A percentile compares a stretch with the other conserved stretches of the same genome.
These are phyloP conservation scores for Gynochthodes officinalis DNA, from an alignment of 257 asterid species.

Conservation along the genomic window DNA sequence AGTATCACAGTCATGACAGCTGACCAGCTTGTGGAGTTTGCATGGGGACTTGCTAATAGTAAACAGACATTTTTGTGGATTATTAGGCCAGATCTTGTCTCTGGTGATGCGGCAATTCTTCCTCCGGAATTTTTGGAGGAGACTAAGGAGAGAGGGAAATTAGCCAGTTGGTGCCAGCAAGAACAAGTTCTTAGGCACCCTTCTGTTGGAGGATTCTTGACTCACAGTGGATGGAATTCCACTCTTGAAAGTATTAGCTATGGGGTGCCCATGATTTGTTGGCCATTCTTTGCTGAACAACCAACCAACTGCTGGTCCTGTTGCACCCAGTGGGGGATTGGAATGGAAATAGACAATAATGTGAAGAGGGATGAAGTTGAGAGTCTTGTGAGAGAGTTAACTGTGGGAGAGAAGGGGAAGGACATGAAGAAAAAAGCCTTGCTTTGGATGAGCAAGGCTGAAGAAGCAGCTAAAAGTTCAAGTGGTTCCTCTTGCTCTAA, in stretches of 20 bases:
- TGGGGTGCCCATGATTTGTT: slow-evolving; percentile 13
- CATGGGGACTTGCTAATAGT: not conserved
- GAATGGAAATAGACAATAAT: slow-evolving; percentile 1
- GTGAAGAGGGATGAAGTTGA: not conserved
- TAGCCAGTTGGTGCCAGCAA: slow-evolving; percentile 17
- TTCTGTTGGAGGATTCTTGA: slow-evolving; percentile 11
- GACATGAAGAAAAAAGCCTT: not conserved
- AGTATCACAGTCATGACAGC: not conserved
- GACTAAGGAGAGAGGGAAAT: slow-evolving; percentile 1
- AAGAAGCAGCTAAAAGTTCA: not conserved
- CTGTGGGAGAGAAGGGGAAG: slow-evolving; percentile 5
- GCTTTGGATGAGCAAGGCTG: not conserved
- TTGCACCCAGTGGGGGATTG: slow-evolving; percentile 1
- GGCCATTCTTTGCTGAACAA: slow-evolving; percentile 17
- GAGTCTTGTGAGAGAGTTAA: not conserved
- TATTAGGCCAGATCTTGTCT: slow-evolving; percentile 4
- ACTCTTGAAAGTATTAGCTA: not conserved
- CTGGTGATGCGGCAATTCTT: not conserved
- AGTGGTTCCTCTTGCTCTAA: not conserved
- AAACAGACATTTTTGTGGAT: slow-evolving; percentile 5
- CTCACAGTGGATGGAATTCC: slow-evolving; percentile 1
- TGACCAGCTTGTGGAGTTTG: not conserved
- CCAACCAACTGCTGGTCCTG: slow-evolving; percentile 10
- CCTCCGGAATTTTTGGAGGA: not conserved
- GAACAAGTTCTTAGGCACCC: slow-evolving; percentile 5